A percentile compares a stretch with the other conserved stretches of the same genome.
Conservation (phyloP, 1,139 yeast species). For the Yamadazyma spencermartinsiae region DNA sequence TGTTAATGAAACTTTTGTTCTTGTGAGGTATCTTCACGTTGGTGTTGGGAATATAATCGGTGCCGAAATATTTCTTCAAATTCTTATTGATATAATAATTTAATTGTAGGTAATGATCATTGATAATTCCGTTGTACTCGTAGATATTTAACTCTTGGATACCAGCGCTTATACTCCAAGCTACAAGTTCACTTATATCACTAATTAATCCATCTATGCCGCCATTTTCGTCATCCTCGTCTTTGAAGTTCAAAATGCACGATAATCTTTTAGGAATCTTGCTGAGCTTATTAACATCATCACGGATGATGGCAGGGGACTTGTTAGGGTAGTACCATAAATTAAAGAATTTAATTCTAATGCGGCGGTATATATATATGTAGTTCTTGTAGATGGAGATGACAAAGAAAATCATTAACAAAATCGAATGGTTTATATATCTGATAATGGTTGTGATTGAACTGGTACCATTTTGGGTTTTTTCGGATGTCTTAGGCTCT, state of each 20-base stretch:
- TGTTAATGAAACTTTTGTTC: conserved; percentile 48
- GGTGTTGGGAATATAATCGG: conserved; percentile 63
- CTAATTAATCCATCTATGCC: conserved; percentile 81
- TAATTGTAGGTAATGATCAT: conserved; percentile 50
- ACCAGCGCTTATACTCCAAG: conserved; percentile 91
- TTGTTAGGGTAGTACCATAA: conserved; percentile 77
- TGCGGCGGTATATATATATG: conserved; percentile 54
- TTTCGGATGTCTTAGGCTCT: conserved; percentile 4
- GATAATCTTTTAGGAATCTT: conserved; percentile 81
- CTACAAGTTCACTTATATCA: conserved; percentile 72
- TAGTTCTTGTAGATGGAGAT: conserved; percentile 57
- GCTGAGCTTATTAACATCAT: conserved; percentile 68
- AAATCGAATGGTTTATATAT: conserved; percentile 29
- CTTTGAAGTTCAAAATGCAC: conserved; percentile 66
- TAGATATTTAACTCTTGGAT: conserved; percentile 70
- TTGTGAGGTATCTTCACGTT: conserved; percentile 62
- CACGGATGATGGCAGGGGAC: conserved; percentile 83
- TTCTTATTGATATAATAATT: conserved; percentile 60
- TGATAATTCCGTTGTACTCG: conserved; percentile 74
- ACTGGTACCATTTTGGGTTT: too few species aligned
- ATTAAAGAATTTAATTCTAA: conserved; percentile 57
- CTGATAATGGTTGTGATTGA: conserved; percentile 1
- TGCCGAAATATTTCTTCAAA: conserved; percentile 74
- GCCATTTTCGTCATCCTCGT: conserved; percentile 82
- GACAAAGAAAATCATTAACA: conserved; percentile 53